These are phyloP conservation scores for Aureobasidium sp. DNA, from an alignment of 2,329 filamentous ascomycete genomes.

Conservation along the genomic window DNA sequence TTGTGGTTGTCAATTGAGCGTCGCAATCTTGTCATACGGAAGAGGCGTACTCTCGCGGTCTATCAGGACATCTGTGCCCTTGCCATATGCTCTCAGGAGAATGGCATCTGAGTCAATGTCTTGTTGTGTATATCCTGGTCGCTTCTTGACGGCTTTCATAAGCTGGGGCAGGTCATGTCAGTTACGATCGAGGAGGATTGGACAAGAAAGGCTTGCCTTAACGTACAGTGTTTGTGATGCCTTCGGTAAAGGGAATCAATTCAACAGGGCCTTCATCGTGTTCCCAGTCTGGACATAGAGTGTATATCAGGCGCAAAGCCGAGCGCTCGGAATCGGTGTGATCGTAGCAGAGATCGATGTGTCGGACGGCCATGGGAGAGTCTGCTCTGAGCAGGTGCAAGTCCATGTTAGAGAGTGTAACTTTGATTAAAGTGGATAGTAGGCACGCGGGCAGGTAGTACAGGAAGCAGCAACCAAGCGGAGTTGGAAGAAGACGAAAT, in stretches of 20 bases:
- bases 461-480: neutral
- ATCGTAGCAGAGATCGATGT: slow-evolving; percentile 72
- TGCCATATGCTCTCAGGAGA: slow-evolving; percentile 85
- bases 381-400: slow-evolving; percentile 19
- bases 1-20: neutral
- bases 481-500: neutral
- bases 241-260: slow-evolving; percentile 88
- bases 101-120: slow-evolving; percentile 78
- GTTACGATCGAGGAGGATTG: neutral
- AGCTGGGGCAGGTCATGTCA: slow-evolving; percentile 43
- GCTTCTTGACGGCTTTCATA: slow-evolving; percentile 60
- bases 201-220: neutral
- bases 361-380: slow-evolving; percentile 27
- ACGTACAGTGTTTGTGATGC: slow-evolving; percentile 87
- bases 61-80: slow-evolving; percentile 90
- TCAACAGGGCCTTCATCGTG: slow-evolving; percentile 64
- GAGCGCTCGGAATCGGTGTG: slow-evolving; percentile 68
- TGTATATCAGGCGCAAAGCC: slow-evolving; percentile 68
- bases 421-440: neutral
- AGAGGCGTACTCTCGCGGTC: slow-evolving; percentile 66
- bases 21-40: slow-evolving; percentile 39
- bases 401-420: slow-evolving; percentile 8
- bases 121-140: slow-evolving; percentile 61
- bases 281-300: slow-evolving; percentile 76
- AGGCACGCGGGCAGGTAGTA: slow-evolving; percentile 5